Conservation (phyloP, 2,329 filamentous ascomycete species). For the Penicillium sp. region DNA sequence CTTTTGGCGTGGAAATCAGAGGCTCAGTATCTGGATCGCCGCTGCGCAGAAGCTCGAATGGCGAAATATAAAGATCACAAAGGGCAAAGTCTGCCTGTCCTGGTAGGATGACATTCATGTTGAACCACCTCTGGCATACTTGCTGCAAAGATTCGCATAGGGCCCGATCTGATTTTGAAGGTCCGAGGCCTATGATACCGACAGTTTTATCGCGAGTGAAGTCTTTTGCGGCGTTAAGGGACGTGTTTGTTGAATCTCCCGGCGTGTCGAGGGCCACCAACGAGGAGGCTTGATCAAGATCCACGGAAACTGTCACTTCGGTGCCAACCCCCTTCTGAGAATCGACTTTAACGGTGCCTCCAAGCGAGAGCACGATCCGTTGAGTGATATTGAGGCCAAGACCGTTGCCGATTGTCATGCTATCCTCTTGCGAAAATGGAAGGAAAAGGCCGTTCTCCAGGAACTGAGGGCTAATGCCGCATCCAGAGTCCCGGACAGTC, state of each 20-base stretch:
- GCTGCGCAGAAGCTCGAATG: too few species aligned
- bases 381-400: conserved; percentile 15
- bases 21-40: too few species aligned
- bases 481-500: conserved; percentile 25
- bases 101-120: neutral
- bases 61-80: neutral
- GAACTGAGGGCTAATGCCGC: conserved; percentile 22
- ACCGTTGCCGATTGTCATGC: neutral
- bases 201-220: neutral
- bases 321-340: conserved; percentile 10
- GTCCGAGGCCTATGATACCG: neutral
- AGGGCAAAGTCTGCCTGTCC: neutral
- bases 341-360: conserved; percentile 12
- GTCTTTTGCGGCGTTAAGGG: neutral
- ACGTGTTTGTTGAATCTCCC: neutral
- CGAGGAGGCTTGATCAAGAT: neutral
- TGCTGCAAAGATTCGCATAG: neutral
- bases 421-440: conserved; percentile 9
- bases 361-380: conserved; percentile 8
- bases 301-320: conserved; percentile 1
- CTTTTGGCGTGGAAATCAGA: too few species aligned
- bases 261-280: neutral
- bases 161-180: neutral
- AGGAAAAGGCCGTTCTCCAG: conserved; percentile 4
- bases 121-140: neutral